Evolutionary conservation across 1,139 yeast genomes (phyloP), one percentile per base, ranked within the genome.

Genomic region (Wickerhamomyces sp.): DNA sequence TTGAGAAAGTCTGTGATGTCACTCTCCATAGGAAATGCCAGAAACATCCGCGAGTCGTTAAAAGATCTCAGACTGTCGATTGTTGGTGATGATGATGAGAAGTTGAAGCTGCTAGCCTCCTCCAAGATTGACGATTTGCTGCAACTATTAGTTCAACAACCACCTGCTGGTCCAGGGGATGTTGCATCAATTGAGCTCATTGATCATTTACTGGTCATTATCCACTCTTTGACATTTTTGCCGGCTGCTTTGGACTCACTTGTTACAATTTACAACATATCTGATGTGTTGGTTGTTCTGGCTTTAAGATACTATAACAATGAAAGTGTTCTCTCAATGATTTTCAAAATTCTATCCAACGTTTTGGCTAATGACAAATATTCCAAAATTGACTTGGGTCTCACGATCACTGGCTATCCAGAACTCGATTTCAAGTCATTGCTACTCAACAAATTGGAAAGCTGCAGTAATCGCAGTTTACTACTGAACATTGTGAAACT

Each of bases 201-300:
- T 7, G 42, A 55, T 10, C 53, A 56, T 41, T 27, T 48, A 4
- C 39, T 57, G 27, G 43, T 62, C 10, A 60, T 67, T 8, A 38
- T 67, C 4, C 63, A 63, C 39, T 65, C 68, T 4, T 54, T 64
- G 45, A 55, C 66, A 2, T 58, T 56, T 34, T 46, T 56, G 7
- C 56, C 55, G 13, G 49, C 57, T 15, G 55, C 55, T 27, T 37
- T 53, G 7, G 55, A 46, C 26, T 48, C 48, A 11, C 45, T 63
- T 31, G 35, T 61, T 14, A 44, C 50, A 6, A 45, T 51, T 6
- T 41, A 46, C 32, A 47, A 51, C 26, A 43, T 60, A 2, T 37
- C 53, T 9, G 41, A 50, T 1, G 50, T 45, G 1, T 47, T 66
- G 18, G 52, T 62, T 7, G 37, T 47, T 10, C 54, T 63, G 34